These are phyloP conservation scores for Candida ponderosae DNA, from an alignment of 805 yeast genomes.

Conservation along the genomic window DNA sequence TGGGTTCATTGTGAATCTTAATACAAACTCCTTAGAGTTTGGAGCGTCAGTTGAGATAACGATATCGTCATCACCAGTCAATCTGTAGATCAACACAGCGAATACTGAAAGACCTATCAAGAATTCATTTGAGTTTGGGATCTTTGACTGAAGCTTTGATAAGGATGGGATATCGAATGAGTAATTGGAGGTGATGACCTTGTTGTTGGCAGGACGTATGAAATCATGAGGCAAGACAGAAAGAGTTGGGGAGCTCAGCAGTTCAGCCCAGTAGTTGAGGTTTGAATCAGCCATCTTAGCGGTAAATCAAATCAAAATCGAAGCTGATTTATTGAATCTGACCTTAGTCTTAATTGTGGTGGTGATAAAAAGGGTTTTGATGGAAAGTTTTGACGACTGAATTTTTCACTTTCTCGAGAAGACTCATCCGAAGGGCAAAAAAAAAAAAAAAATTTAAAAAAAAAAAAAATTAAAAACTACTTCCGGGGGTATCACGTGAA, in stretches of 20 bases:
- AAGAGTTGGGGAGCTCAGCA: conserved; percentile 72
- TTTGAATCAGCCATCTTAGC: no score
- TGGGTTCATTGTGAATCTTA: conserved; percentile 56
- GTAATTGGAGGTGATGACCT: conserved; percentile 54
- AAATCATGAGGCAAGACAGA: conserved; percentile 87
- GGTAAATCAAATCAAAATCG: no score
- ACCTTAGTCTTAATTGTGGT: conserved; percentile 2
- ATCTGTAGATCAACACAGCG: conserved; percentile 63
- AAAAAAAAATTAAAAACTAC: neutral
- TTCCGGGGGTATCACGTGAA: neutral
- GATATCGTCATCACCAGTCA: conserved; percentile 93
- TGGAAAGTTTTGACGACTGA: neutral
- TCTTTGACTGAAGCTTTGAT: conserved; percentile 12
- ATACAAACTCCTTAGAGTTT: conserved; percentile 41
- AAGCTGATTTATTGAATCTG: conserved; percentile 9
- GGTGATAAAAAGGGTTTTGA: conserved; percentile 3
- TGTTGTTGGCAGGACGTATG: conserved; percentile 65
- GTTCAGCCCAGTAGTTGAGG: conserved; percentile 60
- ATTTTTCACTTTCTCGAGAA: neutral
- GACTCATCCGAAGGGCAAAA: neutral
- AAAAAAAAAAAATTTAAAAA: neutral
- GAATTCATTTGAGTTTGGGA: conserved; percentile 29
- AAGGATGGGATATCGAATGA: conserved; percentile 25
- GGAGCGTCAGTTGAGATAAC: conserved; percentile 66
- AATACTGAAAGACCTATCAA: conserved; percentile 54